Conservation (phyloP, 2,329 filamentous ascomycete species). For the Ceratocystis colombiana region DNA sequence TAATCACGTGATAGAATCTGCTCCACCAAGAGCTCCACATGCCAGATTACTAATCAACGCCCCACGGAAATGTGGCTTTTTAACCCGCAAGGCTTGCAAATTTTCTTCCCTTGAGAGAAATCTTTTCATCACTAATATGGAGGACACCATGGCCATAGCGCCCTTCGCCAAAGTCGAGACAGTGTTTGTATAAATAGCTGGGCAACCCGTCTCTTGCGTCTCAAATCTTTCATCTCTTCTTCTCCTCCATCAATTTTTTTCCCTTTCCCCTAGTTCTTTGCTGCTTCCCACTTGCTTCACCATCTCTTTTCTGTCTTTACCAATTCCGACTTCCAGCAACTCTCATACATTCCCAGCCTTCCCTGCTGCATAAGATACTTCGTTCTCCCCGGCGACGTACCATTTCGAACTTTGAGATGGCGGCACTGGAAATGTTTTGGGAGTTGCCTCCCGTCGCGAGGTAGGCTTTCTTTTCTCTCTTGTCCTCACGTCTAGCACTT, state of each 20-base stretch:
- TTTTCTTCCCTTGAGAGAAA: neutral
- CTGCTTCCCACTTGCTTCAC: conserved; percentile 26
- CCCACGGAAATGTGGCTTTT: conserved; percentile 1
- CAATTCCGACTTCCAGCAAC: conserved; percentile 22
- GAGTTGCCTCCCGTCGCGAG: conserved; percentile 36
- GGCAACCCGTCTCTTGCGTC: conserved; percentile 26
- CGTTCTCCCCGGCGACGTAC: conserved; percentile 17
- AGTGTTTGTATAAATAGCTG: conserved; percentile 27
- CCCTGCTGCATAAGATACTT: conserved; percentile 1
- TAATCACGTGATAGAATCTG: neutral
- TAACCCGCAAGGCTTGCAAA: conserved; percentile 8
- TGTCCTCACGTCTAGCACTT: neutral
- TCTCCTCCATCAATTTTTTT: neutral
- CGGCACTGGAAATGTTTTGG: conserved; percentile 33
- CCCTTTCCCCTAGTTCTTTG: neutral
- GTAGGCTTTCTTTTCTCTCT: conserved; percentile 30
- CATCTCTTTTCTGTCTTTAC: conserved; percentile 25
- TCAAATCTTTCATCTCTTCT: neutral
- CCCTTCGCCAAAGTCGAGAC: neutral
- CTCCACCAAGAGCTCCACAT: too few relatives aligned
- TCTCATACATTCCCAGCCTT: conserved; percentile 12
- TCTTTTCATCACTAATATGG: conserved; percentile 3
- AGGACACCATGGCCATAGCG: conserved; percentile 18
- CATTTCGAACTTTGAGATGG: conserved; percentile 26
- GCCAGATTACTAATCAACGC: neutral